These are phyloP conservation scores for Potentilla sterilis DNA, from an alignment of 306 rosid species.

Conservation along the genomic window DNA sequence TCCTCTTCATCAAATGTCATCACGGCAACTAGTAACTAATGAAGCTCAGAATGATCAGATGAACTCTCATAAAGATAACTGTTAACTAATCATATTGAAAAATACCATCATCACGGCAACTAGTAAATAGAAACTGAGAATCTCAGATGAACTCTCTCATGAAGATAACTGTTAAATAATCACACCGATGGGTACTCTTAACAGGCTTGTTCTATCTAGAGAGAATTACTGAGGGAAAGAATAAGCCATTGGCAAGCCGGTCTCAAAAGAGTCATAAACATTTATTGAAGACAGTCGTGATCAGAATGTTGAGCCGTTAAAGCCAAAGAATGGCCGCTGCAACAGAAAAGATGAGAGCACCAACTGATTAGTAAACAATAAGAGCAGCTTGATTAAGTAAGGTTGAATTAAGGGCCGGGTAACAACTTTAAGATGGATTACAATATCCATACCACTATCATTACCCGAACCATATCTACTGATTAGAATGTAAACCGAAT, in stretches of 20 bases:
- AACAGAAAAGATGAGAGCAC: slow-evolving; percentile 25
- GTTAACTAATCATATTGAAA: no score
- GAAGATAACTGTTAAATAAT: background rate
- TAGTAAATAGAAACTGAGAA: background rate
- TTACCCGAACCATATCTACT: background rate
- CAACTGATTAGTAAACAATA: slow-evolving; percentile 14
- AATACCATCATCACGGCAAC: background rate
- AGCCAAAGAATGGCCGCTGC: slow-evolving; percentile 84
- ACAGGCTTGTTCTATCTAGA: slow-evolving; percentile 7
- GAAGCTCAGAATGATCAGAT: background rate
- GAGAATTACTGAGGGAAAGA: slow-evolving; percentile 7
- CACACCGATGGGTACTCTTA: slow-evolving; percentile 17
- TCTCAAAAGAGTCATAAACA: slow-evolving; percentile 11
- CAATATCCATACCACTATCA: background rate
- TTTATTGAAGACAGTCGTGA: slow-evolving; percentile 12
- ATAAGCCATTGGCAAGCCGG: slow-evolving; percentile 11
- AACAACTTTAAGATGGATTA: background rate
- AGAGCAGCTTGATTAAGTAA: background rate
- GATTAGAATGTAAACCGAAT: background rate
- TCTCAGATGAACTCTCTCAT: background rate
- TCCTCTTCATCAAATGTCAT: background rate
- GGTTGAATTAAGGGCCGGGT: background rate
- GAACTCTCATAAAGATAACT: background rate
- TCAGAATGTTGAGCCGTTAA: slow-evolving; percentile 89
- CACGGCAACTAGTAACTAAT: background rate